These are phyloP conservation scores for Chlorencoelia australis DNA, from an alignment of 2,329 filamentous ascomycete species.

Conservation along the genomic window DNA sequence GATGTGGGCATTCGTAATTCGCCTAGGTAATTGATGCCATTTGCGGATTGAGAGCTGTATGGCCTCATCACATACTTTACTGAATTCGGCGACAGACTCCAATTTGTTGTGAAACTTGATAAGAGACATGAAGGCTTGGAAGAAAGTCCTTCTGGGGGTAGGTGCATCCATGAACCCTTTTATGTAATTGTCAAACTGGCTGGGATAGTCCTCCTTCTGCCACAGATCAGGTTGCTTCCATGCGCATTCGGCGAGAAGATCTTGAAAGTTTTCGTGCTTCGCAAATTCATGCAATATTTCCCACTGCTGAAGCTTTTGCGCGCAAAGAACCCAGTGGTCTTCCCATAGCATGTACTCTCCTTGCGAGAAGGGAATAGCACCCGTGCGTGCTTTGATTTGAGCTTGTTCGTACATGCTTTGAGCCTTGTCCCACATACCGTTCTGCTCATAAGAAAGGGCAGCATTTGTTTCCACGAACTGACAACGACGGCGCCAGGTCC, in stretches of 20 bases:
- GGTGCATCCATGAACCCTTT: slow-evolving; percentile 97
- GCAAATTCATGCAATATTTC: slow-evolving; percentile 95
- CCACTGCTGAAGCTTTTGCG: slow-evolving; percentile 98
- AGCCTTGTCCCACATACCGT: slow-evolving; percentile 98
- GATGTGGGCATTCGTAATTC: slow-evolving; percentile 90
- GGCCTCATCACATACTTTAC: slow-evolving; percentile 85
- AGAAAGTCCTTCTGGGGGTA: slow-evolving; percentile 87
- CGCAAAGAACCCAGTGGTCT: slow-evolving; percentile 96
- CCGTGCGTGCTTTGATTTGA: slow-evolving; percentile 93
- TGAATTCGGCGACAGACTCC: slow-evolving; percentile 72
- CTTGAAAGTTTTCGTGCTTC: slow-evolving; percentile 97
- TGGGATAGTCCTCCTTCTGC: slow-evolving; percentile 75
- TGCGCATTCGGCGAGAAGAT: slow-evolving; percentile 86
- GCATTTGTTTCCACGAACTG: slow-evolving; percentile 98
- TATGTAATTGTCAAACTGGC: slow-evolving; percentile 84
- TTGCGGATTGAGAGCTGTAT: slow-evolving; percentile 96
- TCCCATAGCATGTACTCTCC: slow-evolving; percentile 99
- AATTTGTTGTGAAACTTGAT: slow-evolving; percentile 89
- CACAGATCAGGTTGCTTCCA: slow-evolving; percentile 96
- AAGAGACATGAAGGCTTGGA: slow-evolving; percentile 96
- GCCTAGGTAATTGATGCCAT: slow-evolving; percentile 94
- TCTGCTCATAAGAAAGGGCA: slow-evolving; percentile 94
- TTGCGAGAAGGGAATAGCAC: slow-evolving; percentile 90
- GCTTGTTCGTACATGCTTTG: slow-evolving; percentile 94
- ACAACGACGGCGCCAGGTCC: slow-evolving; percentile 88